A percentile compares a stretch with the other conserved stretches of the same genome.
These are phyloP conservation scores for Globisporangium apiculatum DNA, from an alignment of 352 stramenopile species.

Conservation along the genomic window DNA sequence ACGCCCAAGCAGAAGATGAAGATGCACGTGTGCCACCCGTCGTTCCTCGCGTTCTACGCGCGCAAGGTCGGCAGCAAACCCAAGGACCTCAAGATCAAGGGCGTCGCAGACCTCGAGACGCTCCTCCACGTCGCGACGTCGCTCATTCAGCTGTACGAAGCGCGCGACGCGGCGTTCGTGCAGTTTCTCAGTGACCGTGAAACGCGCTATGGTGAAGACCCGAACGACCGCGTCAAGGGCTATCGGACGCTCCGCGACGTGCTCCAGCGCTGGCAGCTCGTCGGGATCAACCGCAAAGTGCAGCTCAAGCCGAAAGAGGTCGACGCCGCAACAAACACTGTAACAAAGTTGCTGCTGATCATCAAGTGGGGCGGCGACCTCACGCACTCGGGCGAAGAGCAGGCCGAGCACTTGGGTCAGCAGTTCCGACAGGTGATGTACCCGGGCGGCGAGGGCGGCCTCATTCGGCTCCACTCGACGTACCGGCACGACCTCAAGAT, in stretches of 20 bases:
- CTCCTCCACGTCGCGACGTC: slow-evolving; percentile 75
- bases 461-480: slow-evolving; percentile 98
- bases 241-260: slow-evolving; percentile 91
- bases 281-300: slow-evolving; percentile 98
- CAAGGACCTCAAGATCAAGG: slow-evolving; percentile 86
- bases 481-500: slow-evolving; percentile 99
- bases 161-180: slow-evolving; percentile 48
- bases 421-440: slow-evolving; percentile 88
- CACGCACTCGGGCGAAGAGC: slow-evolving; percentile 94
- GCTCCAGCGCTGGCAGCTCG: slow-evolving; percentile 94
- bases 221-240: slow-evolving; percentile 71
- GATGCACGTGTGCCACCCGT: slow-evolving; percentile 89
- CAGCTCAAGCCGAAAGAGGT: slow-evolving; percentile 88
- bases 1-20: slow-evolving; percentile 99
- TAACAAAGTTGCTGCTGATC: slow-evolving; percentile 95
- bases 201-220: slow-evolving; percentile 46
- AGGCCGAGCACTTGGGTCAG: slow-evolving; percentile 94
- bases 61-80: slow-evolving; percentile 42
- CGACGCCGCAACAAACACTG: slow-evolving; percentile 25
- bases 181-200: slow-evolving; percentile 62
- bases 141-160: slow-evolving; percentile 60
- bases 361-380: slow-evolving; percentile 99
- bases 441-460: slow-evolving; percentile 88
- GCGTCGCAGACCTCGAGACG: slow-evolving; percentile 67
- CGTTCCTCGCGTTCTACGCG: slow-evolving; percentile 86